phyloP scores from a whole-genome alignment of 2,329 filamentous ascomycete genomes.

The Penicillium sp. region DNA sequence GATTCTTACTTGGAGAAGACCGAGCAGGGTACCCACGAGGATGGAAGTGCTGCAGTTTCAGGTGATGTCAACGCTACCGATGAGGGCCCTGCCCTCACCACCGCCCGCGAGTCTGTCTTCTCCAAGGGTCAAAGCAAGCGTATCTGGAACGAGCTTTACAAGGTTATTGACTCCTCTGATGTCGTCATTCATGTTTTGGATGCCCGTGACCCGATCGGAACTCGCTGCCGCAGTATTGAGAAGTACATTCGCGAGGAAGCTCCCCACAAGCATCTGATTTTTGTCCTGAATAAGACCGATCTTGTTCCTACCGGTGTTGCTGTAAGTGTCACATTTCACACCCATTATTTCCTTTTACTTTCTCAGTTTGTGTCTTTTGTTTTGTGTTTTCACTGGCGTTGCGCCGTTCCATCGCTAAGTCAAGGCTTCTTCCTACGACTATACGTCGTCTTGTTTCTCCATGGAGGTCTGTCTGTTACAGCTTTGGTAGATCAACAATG shows the following conservation, averaged over 20 bases:
- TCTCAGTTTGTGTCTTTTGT: constrained; percentile 8
- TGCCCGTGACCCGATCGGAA: constrained; percentile 82
- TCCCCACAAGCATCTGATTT: constrained; percentile 91
- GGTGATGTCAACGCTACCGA: constrained; percentile 47
- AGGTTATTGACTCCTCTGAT: constrained; percentile 92
- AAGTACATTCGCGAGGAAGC: constrained; percentile 92
- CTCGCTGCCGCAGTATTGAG: constrained; percentile 81
- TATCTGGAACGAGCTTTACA: constrained; percentile 95
- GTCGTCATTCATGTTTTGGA: constrained; percentile 94
- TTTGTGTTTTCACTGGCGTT: constrained; percentile 22
- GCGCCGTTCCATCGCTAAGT: constrained; percentile 68
- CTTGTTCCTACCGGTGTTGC: constrained; percentile 87
- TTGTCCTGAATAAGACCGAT: constrained; percentile 87
- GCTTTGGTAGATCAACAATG: constrained; percentile 90
- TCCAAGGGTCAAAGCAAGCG: constrained; percentile 91
- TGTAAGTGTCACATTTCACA: constrained; percentile 61
- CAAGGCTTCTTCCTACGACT: constrained; percentile 68
- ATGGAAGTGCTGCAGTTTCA: constrained; percentile 60
- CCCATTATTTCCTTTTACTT: constrained; percentile 3
- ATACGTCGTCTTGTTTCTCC: constrained; percentile 48
- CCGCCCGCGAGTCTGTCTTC: constrained; percentile 81
- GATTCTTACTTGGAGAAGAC: constrained; percentile 74
- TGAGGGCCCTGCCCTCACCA: constrained; percentile 43
- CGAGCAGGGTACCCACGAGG: constrained; percentile 72
- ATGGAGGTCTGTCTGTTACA: constrained; percentile 96